A percentile compares a stretch with the other conserved stretches of the same genome.
Evolutionary conservation across 257 asterid species (phyloP).

Genomic region (Gentiana straminea): DNA sequence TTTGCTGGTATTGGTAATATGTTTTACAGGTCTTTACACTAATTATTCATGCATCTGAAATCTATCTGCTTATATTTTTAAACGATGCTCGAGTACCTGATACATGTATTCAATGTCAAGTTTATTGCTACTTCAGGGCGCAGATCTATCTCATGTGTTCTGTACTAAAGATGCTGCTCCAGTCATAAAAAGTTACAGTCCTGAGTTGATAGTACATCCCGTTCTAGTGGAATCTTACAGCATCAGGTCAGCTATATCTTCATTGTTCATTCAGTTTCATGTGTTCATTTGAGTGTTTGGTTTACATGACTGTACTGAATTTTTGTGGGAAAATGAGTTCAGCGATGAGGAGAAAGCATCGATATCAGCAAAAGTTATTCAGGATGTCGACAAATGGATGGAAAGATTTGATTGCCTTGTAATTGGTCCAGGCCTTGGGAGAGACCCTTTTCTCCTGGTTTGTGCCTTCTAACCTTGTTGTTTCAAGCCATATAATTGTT

Average conservation of each 20-base stretch:
- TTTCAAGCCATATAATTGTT: constrained; percentile 2
- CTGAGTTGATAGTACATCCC: constrained; percentile 96
- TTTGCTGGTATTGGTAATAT: background rate
- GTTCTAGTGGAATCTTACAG: constrained; percentile 86
- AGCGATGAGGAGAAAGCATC: constrained; percentile 77
- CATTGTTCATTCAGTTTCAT: background rate
- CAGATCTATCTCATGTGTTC: constrained; percentile 91
- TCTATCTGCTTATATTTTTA: no score
- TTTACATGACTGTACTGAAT: background rate
- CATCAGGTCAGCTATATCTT: constrained; percentile 43
- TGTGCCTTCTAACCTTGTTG: constrained; percentile 13
- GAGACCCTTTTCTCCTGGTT: constrained; percentile 95
- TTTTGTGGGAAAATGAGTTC: constrained; percentile 21
- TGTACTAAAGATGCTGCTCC: constrained; percentile 96
- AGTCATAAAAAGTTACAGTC: constrained; percentile 87
- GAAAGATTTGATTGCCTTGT: constrained; percentile 92
- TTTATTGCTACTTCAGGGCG: constrained; percentile 54
- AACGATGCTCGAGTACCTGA: no score
- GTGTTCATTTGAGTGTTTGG: background rate
- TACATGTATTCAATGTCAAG: constrained; percentile 3
- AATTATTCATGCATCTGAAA: background rate
- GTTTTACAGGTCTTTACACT: background rate
- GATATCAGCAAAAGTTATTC: constrained; percentile 51
- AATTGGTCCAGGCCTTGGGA: constrained; percentile 95
- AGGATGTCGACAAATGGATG: constrained; percentile 96